Evolutionary conservation across 495 filamentous ascomycete genomes (phyloP).

Genomic region (Friedmanniomyces simplex): DNA sequence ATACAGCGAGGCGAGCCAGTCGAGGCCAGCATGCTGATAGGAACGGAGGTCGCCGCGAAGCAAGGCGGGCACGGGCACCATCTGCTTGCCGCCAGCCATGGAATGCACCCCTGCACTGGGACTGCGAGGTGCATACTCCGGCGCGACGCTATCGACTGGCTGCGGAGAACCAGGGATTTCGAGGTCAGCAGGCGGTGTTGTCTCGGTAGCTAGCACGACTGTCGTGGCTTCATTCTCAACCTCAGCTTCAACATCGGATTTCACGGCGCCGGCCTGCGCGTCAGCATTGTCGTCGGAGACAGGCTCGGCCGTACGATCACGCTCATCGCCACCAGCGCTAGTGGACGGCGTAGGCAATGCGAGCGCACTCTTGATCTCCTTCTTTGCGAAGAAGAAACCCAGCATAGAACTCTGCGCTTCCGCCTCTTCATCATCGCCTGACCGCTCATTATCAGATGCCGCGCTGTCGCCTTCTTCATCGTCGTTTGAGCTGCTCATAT

Average conservation of each 20-base stretch:
- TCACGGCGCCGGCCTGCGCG: not conserved
- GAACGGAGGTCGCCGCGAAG: constrained; percentile 85
- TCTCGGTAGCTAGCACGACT: not conserved
- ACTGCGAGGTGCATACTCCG: not conserved
- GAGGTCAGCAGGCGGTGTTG: not conserved
- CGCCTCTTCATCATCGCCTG: constrained; percentile 9
- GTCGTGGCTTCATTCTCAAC: not conserved
- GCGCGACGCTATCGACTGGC: not conserved
- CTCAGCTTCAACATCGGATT: not conserved
- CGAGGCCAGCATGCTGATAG: constrained; percentile 92
- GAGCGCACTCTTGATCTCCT: constrained; percentile 19
- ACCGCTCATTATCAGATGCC: not conserved
- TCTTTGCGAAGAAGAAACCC: constrained; percentile 1
- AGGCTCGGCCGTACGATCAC: constrained; percentile 3
- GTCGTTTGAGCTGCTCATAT: constrained; percentile 54
- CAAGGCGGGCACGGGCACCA: constrained; percentile 68
- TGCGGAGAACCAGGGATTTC: not conserved
- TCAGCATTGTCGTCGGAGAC: not conserved
- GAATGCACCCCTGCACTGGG: not conserved
- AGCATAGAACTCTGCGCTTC: not conserved
- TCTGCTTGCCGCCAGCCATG: constrained; percentile 39
- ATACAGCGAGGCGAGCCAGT: constrained; percentile 92
- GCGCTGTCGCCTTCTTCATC: constrained; percentile 30
- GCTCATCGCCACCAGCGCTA: constrained; percentile 18
- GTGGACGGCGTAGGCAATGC: constrained; percentile 18